Conservation (phyloP, 257 asterid species). For the Penstemon barbatus region DNA sequence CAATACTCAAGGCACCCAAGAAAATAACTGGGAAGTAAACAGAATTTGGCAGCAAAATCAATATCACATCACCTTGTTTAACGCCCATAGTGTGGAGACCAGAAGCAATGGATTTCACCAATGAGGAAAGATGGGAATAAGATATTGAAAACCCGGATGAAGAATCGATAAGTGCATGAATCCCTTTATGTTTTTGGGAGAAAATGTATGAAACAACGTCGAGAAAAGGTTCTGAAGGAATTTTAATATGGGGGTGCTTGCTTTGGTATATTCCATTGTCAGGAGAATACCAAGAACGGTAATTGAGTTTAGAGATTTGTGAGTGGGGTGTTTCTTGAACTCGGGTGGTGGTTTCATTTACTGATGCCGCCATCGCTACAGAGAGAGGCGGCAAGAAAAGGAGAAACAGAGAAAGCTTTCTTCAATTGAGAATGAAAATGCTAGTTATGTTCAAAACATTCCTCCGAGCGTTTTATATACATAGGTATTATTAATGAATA, state of each 20-base stretch:
- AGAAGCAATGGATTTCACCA: slow-evolving; percentile 69
- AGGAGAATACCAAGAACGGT: slow-evolving; percentile 57
- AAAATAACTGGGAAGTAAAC: slow-evolving; percentile 61
- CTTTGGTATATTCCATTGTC: slow-evolving; percentile 70
- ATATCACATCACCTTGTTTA: slow-evolving; percentile 61
- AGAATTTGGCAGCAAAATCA: slow-evolving; percentile 68
- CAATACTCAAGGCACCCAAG: slow-evolving; percentile 62
- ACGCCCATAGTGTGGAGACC: slow-evolving; percentile 67
- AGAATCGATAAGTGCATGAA: slow-evolving; percentile 64
- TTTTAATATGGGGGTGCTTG: slow-evolving; percentile 46
- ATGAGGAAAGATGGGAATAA: slow-evolving; percentile 44
- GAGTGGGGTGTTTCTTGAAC: slow-evolving; percentile 8
- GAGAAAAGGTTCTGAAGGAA: slow-evolving; percentile 64
- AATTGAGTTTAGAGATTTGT: not conserved
- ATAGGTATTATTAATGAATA: no score
- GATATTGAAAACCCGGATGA: slow-evolving; percentile 59
- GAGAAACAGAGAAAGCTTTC: no score
- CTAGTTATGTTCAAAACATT: no score
- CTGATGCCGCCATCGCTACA: slow-evolving; percentile 12
- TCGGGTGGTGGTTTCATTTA: not conserved
- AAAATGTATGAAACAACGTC: slow-evolving; percentile 72
- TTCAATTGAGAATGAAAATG: no score
- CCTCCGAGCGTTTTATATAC: no score
- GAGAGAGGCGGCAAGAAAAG: not conserved
- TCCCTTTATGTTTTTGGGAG: slow-evolving; percentile 59